These are phyloP conservation scores for Salmacisia buchloeana DNA, from an alignment of 1,284 basidiomycete species.

Conservation along the genomic window DNA sequence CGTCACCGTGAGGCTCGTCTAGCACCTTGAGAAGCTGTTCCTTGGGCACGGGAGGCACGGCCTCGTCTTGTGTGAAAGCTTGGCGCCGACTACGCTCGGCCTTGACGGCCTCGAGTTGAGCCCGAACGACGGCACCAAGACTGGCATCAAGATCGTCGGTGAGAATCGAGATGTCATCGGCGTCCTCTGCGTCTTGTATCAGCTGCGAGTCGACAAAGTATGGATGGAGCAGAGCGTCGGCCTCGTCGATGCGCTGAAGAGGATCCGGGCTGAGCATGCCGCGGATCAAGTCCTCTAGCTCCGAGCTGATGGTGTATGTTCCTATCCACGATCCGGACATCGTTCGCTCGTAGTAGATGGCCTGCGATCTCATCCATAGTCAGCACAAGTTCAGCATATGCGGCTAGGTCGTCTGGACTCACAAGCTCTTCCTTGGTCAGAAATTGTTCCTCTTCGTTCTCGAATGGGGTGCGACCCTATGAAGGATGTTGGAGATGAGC, in stretches of 20 bases:
- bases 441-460: conserved; percentile 31
- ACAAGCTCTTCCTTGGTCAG: conserved; percentile 25
- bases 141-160: conserved; percentile 3
- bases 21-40: not conserved
- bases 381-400: not conserved
- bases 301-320: conserved; percentile 21
- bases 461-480: conserved; percentile 36
- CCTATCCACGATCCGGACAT: conserved; percentile 27
- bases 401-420: not conserved
- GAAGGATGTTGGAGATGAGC: not conserved
- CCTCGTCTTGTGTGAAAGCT: not conserved
- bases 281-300: conserved; percentile 30
- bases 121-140: conserved; percentile 1
- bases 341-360: conserved; percentile 34
- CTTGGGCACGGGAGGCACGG: not conserved
- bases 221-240: conserved; percentile 22
- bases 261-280: conserved; percentile 26
- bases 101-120: not conserved
- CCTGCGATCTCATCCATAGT: not conserved
- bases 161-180: not conserved
- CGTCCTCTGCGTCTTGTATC: conserved; percentile 1
- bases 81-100: not conserved
- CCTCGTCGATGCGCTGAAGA: conserved; percentile 21
- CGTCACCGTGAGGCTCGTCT: not conserved
- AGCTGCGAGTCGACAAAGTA: conserved; percentile 15